phyloP scores from a whole-genome alignment of 176 grass and related monocot species.

The Panicum miliaceum region DNA sequence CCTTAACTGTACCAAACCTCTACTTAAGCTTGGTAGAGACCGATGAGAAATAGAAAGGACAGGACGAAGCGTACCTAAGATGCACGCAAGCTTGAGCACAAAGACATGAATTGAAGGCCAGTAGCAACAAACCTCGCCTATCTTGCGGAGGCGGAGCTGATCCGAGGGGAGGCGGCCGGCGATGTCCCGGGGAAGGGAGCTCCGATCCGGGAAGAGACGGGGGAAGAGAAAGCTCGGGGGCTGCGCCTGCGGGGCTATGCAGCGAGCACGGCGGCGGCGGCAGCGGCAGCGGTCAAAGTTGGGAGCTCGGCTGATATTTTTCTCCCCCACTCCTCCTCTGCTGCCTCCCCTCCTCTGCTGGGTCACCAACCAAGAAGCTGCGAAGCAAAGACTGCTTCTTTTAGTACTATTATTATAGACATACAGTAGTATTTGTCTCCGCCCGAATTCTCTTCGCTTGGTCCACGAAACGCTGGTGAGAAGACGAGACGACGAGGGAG shows the following conservation, averaged over 20 bases:
- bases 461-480: not conserved
- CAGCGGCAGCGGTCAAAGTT: conserved; percentile 27
- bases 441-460: not conserved
- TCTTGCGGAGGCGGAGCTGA: conserved; percentile 8
- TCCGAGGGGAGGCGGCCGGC: not conserved
- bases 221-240: not conserved
- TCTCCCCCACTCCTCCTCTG: not conserved
- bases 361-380: conserved; percentile 36
- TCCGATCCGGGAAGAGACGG: conserved; percentile 25
- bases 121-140: conserved; percentile 23
- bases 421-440: too few relatives aligned
- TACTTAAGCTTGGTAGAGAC: not conserved
- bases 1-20: not conserved
- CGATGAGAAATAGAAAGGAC: not conserved
- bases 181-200: not conserved
- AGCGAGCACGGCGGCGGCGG: not conserved
- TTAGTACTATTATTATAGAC: not conserved
- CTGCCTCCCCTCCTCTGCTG: not conserved
- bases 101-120: not conserved
- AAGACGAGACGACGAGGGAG: not conserved
- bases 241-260: not conserved
- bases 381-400: not conserved
- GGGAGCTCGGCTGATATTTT: not conserved
- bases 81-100: not conserved
- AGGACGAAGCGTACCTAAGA: not conserved